Conservation (phyloP, 306 rosid genomes). For the Prunus armeniaca region DNA sequence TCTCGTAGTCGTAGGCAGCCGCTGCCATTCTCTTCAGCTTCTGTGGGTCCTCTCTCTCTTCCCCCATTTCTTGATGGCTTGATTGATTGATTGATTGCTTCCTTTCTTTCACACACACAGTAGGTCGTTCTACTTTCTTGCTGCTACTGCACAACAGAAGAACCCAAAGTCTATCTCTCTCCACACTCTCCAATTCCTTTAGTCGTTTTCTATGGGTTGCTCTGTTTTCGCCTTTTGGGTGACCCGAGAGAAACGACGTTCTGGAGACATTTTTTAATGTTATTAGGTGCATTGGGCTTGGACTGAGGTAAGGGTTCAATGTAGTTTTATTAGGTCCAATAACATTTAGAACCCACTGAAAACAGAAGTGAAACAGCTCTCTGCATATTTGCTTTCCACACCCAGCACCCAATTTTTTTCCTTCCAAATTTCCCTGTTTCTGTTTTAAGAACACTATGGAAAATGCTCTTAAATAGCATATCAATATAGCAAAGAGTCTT, state of each 20-base stretch:
- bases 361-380: no score
- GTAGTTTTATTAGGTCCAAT: not conserved
- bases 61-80: constrained; percentile 45
- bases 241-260: not conserved
- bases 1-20: constrained; percentile 81
- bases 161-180: not conserved
- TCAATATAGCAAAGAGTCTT: no score
- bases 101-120: not conserved
- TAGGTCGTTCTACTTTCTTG: not conserved
- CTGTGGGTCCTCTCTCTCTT: constrained; percentile 72
- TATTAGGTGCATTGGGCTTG: not conserved
- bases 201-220: not conserved
- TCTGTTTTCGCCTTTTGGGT: not conserved
- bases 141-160: not conserved
- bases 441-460: no score
- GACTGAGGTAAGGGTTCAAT: not conserved
- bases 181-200: not conserved
- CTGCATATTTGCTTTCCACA: no score
- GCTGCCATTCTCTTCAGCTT: constrained; percentile 73
- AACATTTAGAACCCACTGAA: not conserved
- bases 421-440: no score
- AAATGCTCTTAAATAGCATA: no score
- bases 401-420: no score
- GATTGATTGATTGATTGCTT: not conserved
- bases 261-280: not conserved